Evolutionary conservation across 2,329 filamentous ascomycete species (phyloP), one percentile per base, ranked within the genome.

Genomic region (Lachnellula cervina): DNA sequence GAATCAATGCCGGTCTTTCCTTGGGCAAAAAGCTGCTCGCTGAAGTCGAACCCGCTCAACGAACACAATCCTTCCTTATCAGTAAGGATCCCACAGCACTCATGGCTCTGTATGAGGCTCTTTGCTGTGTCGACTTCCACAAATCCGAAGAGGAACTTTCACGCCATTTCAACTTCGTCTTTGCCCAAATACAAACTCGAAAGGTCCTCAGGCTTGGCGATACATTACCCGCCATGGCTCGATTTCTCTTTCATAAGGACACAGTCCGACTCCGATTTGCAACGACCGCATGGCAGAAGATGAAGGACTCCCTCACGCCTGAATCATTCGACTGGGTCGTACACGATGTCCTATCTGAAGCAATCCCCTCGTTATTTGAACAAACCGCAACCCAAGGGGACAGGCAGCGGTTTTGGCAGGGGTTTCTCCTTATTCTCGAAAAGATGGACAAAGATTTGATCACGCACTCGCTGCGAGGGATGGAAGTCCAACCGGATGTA

Each of bases 251-350:
- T 67, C 86, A 89, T 62, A 75, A 82, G 32, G 84, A 93, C 59
- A 73, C 77, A 23, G 74, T 76, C 48, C 82, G 88, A 50, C 78
- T 78, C 40, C 74, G 77, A 43, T 96, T 91, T 80, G 90, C 89
- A 1, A 61, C 54, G 13, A 75, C 79, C 49, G 83, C 84, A 5
- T 92, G 88, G 82, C 77, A 78, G n/a, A 82, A 80, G 40, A 81
- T 88, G 60, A 77, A 80, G 48, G 78, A 82, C 13, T 76, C 79
- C 19, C 79, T 95, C 50, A 84, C 86, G 0, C 76, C 80, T 9
- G 79, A 84, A 37, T 88, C 94, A 61, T 97, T 96, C 68, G 89
- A 96, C 44, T 95, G 89, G 87, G 89, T 89, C 11, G 84, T 97
- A 42, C 85, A 86, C 60, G 86, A 89, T 58, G 84, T 86, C 35